Evolutionary conservation across 1,284 basidiomycete genomes (phyloP).

Genomic region (Boletellus sp.): DNA sequence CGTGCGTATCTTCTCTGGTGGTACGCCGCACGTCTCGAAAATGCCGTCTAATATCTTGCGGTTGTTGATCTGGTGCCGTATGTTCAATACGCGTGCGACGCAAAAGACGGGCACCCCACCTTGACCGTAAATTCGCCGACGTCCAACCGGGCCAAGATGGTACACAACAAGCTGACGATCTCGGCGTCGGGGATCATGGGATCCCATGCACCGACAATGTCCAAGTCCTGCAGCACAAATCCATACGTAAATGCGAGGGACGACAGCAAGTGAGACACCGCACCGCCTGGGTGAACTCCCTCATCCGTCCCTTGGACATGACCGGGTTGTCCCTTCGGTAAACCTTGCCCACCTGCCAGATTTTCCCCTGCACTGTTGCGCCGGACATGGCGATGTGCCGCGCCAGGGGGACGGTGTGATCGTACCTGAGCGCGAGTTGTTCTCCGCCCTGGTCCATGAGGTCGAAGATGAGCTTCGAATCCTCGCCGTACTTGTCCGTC

Average conservation of each 20-base stretch:
- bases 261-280: slow-evolving; percentile 26
- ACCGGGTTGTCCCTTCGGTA: slow-evolving; percentile 96
- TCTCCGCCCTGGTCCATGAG: slow-evolving; percentile 99
- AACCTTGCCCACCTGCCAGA: slow-evolving; percentile 98
- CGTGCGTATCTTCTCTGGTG: slow-evolving; percentile 85
- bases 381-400: slow-evolving; percentile 95
- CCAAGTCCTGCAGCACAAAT: slow-evolving; percentile 76
- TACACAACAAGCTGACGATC: slow-evolving; percentile 80
- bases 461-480: slow-evolving; percentile 97
- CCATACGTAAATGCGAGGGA: background rate
- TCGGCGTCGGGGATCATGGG: slow-evolving; percentile 98
- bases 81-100: background rate
- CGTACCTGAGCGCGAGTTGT: slow-evolving; percentile 91
- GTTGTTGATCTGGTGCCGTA: slow-evolving; percentile 74
- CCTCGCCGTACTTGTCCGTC: slow-evolving; percentile 95
- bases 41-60: slow-evolving; percentile 97
- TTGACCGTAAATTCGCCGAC: slow-evolving; percentile 95
- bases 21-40: slow-evolving; percentile 95
- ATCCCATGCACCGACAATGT: slow-evolving; percentile 93
- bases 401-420: slow-evolving; percentile 96
- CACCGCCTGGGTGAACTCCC: slow-evolving; percentile 98
- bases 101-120: slow-evolving; percentile 39
- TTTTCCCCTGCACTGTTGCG: slow-evolving; percentile 70
- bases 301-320: slow-evolving; percentile 97
- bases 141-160: slow-evolving; percentile 79